Percentiles rank a stretch among this genome's conserved stretches.
These are phyloP conservation scores for Phalaenopsis hybrid DNA, from an alignment of 116 monocot genomes.

Conservation along the genomic window DNA sequence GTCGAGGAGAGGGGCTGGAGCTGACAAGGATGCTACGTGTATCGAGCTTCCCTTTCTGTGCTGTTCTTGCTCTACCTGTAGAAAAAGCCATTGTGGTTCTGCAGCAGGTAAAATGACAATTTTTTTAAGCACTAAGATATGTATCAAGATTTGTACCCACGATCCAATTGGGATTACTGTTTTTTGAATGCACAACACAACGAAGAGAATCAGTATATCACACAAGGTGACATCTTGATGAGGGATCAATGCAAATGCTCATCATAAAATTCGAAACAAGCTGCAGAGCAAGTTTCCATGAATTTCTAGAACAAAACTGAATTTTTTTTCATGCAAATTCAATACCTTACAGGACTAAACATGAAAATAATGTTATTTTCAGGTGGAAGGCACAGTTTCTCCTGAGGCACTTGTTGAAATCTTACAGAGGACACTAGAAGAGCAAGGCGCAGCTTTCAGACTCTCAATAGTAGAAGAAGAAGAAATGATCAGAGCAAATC, in stretches of 20 bases:
- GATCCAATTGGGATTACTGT: too few relatives aligned
- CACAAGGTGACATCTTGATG: too few relatives aligned
- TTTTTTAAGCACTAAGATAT: too few relatives aligned
- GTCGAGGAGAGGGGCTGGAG: constrained; percentile 24
- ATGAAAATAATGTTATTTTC: neutral
- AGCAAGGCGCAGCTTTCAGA: constrained; percentile 31
- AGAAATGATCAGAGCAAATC: constrained; percentile 15
- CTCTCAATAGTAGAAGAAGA: constrained; percentile 15
- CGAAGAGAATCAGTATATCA: too few relatives aligned
- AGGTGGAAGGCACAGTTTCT: constrained; percentile 46
- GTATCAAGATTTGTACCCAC: too few relatives aligned
- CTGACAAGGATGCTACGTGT: constrained; percentile 14
- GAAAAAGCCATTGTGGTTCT: constrained; percentile 25
- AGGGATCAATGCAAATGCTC: too few relatives aligned
- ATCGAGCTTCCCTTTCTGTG: constrained; percentile 35
- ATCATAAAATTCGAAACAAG: too few relatives aligned
- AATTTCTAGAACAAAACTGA: neutral
- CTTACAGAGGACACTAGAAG: constrained; percentile 29
- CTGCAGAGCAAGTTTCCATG: too few relatives aligned
- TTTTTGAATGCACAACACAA: too few relatives aligned
- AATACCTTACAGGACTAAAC: too few relatives aligned
- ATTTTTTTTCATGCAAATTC: neutral
- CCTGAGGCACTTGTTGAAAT: constrained; percentile 40
- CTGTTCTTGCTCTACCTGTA: constrained; percentile 25
- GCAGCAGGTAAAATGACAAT: constrained; percentile 18